Evolutionary conservation across 495 filamentous ascomycete species (phyloP).

Genomic region (Aspergillus steynii): DNA sequence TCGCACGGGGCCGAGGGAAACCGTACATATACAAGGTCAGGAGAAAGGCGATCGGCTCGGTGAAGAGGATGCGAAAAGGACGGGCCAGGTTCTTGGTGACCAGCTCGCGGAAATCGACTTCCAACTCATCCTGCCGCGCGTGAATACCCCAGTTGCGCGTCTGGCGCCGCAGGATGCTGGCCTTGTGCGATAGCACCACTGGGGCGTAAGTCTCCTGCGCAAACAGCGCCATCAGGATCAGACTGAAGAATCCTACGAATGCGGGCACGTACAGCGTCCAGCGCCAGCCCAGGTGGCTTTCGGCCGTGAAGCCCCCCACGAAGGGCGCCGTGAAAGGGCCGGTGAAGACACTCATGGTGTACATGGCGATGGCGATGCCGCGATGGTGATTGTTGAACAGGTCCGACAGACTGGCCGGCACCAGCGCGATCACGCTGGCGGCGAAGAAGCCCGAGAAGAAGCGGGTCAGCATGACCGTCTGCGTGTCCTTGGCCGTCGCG

Average conservation of each 20-base stretch:
- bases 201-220: conserved; percentile 41
- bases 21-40: conserved; percentile 36
- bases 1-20: neutral
- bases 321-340: conserved; percentile 48
- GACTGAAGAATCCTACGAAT: conserved; percentile 32
- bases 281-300: conserved; percentile 42
- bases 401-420: conserved; percentile 51
- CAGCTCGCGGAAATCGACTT: conserved; percentile 38
- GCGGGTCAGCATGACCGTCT: conserved; percentile 51
- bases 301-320: conserved; percentile 40
- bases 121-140: conserved; percentile 47
- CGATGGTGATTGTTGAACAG: conserved; percentile 47
- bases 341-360: conserved; percentile 43
- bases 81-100: conserved; percentile 40
- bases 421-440: conserved; percentile 48
- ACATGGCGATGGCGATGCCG: conserved; percentile 48
- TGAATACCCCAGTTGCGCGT: conserved; percentile 50
- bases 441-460: conserved; percentile 52
- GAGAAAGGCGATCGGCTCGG: conserved; percentile 46
- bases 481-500: conserved; percentile 56
- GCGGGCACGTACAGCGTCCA: conserved; percentile 48
- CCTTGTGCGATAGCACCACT: conserved; percentile 37
- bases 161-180: conserved; percentile 37
- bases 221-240: conserved; percentile 27
- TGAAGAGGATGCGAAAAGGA: conserved; percentile 43